Conservation (phyloP, 2,329 filamentous ascomycete species). For the Trichoderma atroviride region DNA sequence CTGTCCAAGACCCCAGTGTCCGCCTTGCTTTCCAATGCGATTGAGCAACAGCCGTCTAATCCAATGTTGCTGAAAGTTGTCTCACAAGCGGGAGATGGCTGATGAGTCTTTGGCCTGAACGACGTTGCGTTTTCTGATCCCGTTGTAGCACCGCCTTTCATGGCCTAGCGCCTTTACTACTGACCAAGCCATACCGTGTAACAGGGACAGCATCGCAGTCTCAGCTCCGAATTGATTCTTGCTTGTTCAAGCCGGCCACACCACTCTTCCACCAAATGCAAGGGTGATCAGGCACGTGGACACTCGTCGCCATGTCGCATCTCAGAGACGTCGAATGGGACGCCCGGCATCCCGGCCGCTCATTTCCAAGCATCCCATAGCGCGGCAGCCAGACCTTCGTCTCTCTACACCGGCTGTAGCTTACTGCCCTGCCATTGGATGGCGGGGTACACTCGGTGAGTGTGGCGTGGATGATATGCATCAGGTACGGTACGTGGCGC, state of each 20-base stretch:
- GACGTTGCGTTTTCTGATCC: background rate
- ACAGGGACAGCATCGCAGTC: conserved; percentile 3
- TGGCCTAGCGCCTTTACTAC: conserved; percentile 19
- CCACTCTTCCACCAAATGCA: conserved; percentile 10
- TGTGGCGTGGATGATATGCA: conserved; percentile 24
- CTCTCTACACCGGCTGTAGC: conserved; percentile 27
- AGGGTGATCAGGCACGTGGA: conserved; percentile 25
- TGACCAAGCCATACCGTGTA: background rate
- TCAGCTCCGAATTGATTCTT: conserved; percentile 10
- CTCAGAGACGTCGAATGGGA: conserved; percentile 18
- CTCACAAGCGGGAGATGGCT: conserved; percentile 1
- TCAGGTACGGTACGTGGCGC: conserved; percentile 26
- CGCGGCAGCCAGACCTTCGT: conserved; percentile 12
- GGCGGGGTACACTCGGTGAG: conserved; percentile 26
- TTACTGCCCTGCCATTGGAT: conserved; percentile 25
- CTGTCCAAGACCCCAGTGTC: conserved; percentile 1
- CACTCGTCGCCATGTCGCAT: conserved; percentile 19
- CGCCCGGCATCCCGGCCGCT: background rate
- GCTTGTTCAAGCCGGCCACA: background rate
- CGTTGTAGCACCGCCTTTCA: conserved; percentile 14
- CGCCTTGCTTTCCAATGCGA: conserved; percentile 11
- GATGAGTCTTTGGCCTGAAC: background rate
- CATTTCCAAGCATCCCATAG: conserved; percentile 12
- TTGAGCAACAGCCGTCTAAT: background rate
- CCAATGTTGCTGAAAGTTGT: conserved; percentile 2